Base-by-base conservation (phyloP, 768 basidiomycete genomes). In the Termitomyces sp. region DNA sequence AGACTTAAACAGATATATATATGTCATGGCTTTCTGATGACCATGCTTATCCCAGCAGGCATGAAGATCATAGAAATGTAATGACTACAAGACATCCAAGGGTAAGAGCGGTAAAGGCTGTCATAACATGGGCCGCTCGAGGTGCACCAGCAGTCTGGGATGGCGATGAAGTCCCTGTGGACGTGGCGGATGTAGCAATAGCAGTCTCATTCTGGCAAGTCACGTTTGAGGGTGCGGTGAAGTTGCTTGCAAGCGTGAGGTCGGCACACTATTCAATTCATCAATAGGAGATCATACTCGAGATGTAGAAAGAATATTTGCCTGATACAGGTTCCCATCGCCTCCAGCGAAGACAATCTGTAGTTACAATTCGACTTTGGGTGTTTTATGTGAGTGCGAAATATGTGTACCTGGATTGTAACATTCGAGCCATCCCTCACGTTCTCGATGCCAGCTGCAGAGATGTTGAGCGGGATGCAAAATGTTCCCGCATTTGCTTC, bases 401-500 rank as follows among this genome's bases (percentile, higher is more conserved):
- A 52, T 6, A 14, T 47, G 14, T 47, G n/a, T 50, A 63, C 68
- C 68, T 88, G 86, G 44, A 92, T 76, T 3, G 91, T 91, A 43
- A 88, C 86, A 58, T 88, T 84, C 3, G 81, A 74, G 21, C 89
- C 88, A 58, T 86, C 78, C 45, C 71, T 66, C 45, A 84, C 66
- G 23, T 73, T 69, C 19, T 85, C 63, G 49, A 76, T 73, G 27
- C 72, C 70, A 16, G 81, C 67, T 1, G 72, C 63, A 1, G 73
- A 64, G 51, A 91, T 68, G 67, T 89, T 72, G 46, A 92, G 75
- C 3, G 84, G 82, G 58, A 88, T 78, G 67, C 89, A 92, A 63
- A 76, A 81, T 7, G 66, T 66, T 43, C 91, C 90, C 43, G 80
- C 77, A 41, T 78, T 75, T 4, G 60, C 67, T 44, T 78, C 73